Evolutionary conservation across 83 land plant species (phyloP).

Genomic region (Thuja plicata): DNA sequence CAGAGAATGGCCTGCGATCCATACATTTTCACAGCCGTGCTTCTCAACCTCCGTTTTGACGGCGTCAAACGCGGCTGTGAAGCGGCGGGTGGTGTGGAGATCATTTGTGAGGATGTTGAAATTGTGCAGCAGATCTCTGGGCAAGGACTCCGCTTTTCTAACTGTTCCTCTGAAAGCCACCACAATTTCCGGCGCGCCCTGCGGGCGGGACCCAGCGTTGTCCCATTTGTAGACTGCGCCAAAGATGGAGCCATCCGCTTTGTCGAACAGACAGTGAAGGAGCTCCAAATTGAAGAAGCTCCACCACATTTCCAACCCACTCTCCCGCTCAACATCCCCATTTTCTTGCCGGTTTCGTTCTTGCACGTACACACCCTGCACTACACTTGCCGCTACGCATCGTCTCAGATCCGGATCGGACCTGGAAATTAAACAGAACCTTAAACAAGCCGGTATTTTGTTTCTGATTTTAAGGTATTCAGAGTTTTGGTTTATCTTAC

Average conservation of each 20-base stretch:
- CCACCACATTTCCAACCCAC: conserved; percentile 23
- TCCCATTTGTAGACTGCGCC: conserved; percentile 22
- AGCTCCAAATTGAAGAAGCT: conserved; percentile 20
- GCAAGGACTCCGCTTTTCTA: conserved; percentile 13
- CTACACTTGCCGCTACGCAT: conserved; percentile 23
- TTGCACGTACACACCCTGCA: conserved; percentile 22
- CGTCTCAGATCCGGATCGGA: conserved; percentile 6
- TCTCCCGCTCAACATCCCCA: background rate
- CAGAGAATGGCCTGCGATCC: conserved; percentile 68
- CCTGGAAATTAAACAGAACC: background rate
- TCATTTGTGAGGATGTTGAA: conserved; percentile 32
- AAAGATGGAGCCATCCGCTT: conserved; percentile 10
- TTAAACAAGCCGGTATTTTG: background rate
- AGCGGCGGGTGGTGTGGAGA: conserved; percentile 52
- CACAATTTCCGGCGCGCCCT: conserved; percentile 12
- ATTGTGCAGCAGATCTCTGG: conserved; percentile 32
- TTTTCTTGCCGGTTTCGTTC: conserved; percentile 18
- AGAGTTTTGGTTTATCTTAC: background rate
- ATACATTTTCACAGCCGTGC: conserved; percentile 20
- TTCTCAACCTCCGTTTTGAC: conserved; percentile 31
- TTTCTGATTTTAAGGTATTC: no score
- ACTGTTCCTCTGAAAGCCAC: conserved; percentile 28
- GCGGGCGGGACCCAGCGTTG: background rate
- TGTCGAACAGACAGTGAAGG: conserved; percentile 6
- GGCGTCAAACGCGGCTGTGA: conserved; percentile 44